Percentiles rank a stretch among this genome's conserved stretches.
Evolutionary conservation across 495 filamentous ascomycete species (phyloP).

Genomic region (Neurospora terricola): DNA sequence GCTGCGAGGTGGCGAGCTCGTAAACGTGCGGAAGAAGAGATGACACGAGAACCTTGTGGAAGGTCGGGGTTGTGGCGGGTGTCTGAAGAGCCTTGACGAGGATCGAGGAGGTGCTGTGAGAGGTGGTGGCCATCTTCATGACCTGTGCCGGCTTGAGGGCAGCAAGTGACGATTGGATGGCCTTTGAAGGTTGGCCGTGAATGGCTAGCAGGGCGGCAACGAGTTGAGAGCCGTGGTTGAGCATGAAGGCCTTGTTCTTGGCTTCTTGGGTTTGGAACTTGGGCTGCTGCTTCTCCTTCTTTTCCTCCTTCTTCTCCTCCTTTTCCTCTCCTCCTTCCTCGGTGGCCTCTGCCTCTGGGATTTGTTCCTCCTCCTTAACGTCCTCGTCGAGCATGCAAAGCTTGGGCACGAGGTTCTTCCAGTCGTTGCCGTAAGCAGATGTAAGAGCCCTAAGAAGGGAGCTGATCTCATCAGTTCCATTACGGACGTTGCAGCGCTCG

Average conservation of each 20-base stretch:
- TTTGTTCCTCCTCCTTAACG: constrained; percentile 22
- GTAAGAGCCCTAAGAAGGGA: constrained; percentile 52
- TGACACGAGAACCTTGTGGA: constrained; percentile 37
- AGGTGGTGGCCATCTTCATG: constrained; percentile 28
- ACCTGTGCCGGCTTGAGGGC: constrained; percentile 26
- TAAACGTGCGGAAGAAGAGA: constrained; percentile 44
- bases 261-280: constrained; percentile 18
- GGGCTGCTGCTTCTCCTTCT: constrained; percentile 2
- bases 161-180: constrained; percentile 33
- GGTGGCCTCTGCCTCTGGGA: background rate
- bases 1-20: constrained; percentile 56
- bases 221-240: constrained; percentile 37
- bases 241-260: constrained; percentile 33
- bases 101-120: constrained; percentile 43
- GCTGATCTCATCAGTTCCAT: constrained; percentile 44
- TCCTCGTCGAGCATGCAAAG: constrained; percentile 43
- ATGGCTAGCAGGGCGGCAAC: constrained; percentile 32
- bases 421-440: constrained; percentile 45
- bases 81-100: constrained; percentile 62
- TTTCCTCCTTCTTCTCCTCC: background rate
- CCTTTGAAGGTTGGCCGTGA: constrained; percentile 27
- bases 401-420: constrained; percentile 42
- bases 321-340: background rate
- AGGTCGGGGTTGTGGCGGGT: constrained; percentile 42
- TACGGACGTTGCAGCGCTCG: constrained; percentile 65